These are phyloP conservation scores for Gossypium lobatum DNA, from an alignment of 441 rosid genomes.

Conservation along the genomic window DNA sequence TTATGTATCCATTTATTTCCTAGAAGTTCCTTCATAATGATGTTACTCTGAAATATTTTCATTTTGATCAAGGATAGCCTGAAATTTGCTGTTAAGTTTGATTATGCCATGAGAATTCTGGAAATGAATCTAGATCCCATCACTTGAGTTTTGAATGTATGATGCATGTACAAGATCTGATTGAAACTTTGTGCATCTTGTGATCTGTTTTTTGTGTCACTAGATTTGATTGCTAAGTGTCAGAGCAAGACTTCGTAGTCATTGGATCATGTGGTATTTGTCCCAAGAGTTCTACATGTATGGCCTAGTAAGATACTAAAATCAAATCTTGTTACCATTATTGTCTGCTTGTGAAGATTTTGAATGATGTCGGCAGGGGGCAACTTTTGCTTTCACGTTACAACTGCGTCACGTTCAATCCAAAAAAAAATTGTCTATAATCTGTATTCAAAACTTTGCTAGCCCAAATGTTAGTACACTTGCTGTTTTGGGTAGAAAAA, in stretches of 20 bases:
- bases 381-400: background rate
- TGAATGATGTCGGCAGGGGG: constrained; percentile 3
- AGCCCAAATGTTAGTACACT: background rate
- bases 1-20: constrained; percentile 1
- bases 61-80: background rate
- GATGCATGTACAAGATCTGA: background rate
- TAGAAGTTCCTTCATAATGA: constrained; percentile 2
- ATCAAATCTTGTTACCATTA: background rate
- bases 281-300: background rate
- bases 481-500: background rate
- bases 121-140: background rate
- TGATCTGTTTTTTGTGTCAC: background rate
- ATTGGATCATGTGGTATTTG: background rate
- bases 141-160: background rate
- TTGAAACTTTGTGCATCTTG: background rate
- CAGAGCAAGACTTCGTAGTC: background rate
- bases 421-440: background rate
- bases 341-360: background rate
- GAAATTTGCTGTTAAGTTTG: constrained; percentile 3
- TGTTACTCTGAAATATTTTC: background rate
- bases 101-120: background rate
- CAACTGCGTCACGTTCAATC: background rate
- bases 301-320: background rate
- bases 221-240: background rate
- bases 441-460: background rate